Evolutionary conservation across 75 land plant genomes (phyloP).

Genomic region (Picea sitchensis): DNA sequence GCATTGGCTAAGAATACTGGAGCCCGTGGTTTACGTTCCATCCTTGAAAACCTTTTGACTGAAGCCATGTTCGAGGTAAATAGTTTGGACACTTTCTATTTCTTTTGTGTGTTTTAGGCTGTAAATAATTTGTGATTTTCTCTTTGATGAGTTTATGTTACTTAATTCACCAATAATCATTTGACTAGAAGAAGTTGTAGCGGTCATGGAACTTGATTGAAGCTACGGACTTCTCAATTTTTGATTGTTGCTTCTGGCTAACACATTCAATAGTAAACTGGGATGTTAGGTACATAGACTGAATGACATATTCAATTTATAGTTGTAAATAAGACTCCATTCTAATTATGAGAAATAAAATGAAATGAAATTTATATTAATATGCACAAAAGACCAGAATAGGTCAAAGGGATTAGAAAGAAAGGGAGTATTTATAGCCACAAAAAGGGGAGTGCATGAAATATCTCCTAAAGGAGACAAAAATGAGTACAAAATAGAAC

Average conservation of each 20-base stretch:
- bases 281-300: too few relatives aligned
- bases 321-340: too few relatives aligned
- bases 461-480: too few relatives aligned
- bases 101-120: not conserved
- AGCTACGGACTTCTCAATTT: not conserved
- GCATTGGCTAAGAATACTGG: slow-evolving; percentile 69
- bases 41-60: slow-evolving; percentile 52
- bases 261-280: too few relatives aligned
- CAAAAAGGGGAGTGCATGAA: too few relatives aligned
- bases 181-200: not conserved
- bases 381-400: too few relatives aligned
- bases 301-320: too few relatives aligned
- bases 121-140: not conserved
- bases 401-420: too few relatives aligned
- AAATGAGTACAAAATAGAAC: too few relatives aligned
- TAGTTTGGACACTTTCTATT: not conserved
- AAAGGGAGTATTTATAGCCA: too few relatives aligned
- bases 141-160: not conserved
- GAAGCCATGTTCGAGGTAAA: slow-evolving; percentile 74
- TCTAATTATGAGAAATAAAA: too few relatives aligned
- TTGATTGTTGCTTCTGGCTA: not conserved
- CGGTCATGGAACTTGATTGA: not conserved
- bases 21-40: slow-evolving; percentile 62
- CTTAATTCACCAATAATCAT: not conserved
- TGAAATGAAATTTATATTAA: too few relatives aligned